Percentiles rank a stretch among this genome's conserved stretches.
Evolutionary conservation across 768 basidiomycete genomes (phyloP).

Genomic region (Amyloporia xantha): DNA sequence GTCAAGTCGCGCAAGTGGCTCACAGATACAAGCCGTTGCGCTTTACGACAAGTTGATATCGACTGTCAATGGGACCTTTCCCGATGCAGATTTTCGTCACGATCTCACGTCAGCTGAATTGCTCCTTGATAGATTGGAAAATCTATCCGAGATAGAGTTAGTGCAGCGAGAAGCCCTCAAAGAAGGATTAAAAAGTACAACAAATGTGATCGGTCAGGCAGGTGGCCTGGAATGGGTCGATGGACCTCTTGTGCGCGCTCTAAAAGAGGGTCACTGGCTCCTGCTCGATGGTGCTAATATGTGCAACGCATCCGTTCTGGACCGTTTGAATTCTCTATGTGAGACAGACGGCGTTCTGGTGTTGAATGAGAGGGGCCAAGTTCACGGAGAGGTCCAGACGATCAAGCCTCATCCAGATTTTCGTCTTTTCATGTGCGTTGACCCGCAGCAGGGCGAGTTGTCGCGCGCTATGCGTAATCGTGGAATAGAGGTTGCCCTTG

Average conservation of each 20-base stretch:
- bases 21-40: not conserved
- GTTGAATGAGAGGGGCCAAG: slow-evolving; percentile 86
- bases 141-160: slow-evolving; percentile 5
- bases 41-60: slow-evolving; percentile 7
- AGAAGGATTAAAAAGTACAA: slow-evolving; percentile 19
- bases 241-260: slow-evolving; percentile 80
- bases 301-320: slow-evolving; percentile 92
- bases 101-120: slow-evolving; percentile 12
- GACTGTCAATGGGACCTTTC: not conserved
- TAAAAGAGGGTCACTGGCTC: slow-evolving; percentile 86
- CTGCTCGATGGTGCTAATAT: slow-evolving; percentile 90
- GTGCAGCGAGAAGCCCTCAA: slow-evolving; percentile 12
- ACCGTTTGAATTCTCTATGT: slow-evolving; percentile 93
- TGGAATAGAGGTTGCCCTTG: slow-evolving; percentile 75
- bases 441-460: slow-evolving; percentile 87
- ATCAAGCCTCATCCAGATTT: slow-evolving; percentile 84
- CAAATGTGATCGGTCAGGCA: slow-evolving; percentile 20
- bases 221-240: slow-evolving; percentile 92
- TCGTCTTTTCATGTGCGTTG: slow-evolving; percentile 89
- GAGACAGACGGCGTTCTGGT: slow-evolving; percentile 76
- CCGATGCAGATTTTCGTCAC: not conserved
- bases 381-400: slow-evolving; percentile 66
- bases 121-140: slow-evolving; percentile 25
- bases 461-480: slow-evolving; percentile 99
- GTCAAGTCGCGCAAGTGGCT: slow-evolving; percentile 7